Conservation (phyloP, 805 yeast species). For the Zygoascus bituminiphila region DNA sequence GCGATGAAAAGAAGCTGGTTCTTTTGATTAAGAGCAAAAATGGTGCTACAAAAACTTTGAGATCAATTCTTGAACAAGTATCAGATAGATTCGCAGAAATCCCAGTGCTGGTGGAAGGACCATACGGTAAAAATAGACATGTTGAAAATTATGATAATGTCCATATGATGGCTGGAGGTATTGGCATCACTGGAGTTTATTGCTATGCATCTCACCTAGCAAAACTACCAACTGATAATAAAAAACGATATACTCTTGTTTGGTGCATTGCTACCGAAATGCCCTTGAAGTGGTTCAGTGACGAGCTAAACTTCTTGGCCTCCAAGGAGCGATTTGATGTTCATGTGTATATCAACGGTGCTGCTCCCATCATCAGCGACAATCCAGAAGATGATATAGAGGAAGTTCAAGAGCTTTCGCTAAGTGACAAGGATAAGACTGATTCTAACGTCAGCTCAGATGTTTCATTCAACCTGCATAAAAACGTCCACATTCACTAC, state of each 20-base stretch:
- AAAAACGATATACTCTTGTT: slow-evolving; percentile 20
- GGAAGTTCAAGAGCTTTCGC: not conserved
- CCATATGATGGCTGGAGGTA: slow-evolving; percentile 64
- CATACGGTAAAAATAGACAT: slow-evolving; percentile 53
- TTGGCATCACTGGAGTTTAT: slow-evolving; percentile 61
- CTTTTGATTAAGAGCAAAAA: slow-evolving; percentile 12
- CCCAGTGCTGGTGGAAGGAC: slow-evolving; percentile 48
- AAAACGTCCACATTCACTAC: not conserved
- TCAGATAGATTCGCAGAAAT: slow-evolving; percentile 9
- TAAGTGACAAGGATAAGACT: not conserved
- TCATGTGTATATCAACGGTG: slow-evolving; percentile 18
- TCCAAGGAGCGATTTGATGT: slow-evolving; percentile 15
- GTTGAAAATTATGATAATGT: slow-evolving; percentile 45
- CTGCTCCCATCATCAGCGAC: not conserved
- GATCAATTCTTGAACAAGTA: slow-evolving; percentile 5
- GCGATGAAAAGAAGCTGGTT: slow-evolving; percentile 10
- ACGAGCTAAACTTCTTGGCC: slow-evolving; percentile 18
- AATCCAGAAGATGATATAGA: too few species aligned
- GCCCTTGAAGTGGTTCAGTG: slow-evolving; percentile 24
- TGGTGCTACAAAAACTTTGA: slow-evolving; percentile 15
- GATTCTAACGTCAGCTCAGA: too few species aligned
- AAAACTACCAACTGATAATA: slow-evolving; percentile 1
- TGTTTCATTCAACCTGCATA: not conserved
- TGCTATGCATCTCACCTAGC: slow-evolving; percentile 28
- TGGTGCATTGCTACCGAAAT: slow-evolving; percentile 25